These are phyloP conservation scores for Wickerhamiella shivajii DNA, from an alignment of 805 yeast genomes.

Conservation along the genomic window DNA sequence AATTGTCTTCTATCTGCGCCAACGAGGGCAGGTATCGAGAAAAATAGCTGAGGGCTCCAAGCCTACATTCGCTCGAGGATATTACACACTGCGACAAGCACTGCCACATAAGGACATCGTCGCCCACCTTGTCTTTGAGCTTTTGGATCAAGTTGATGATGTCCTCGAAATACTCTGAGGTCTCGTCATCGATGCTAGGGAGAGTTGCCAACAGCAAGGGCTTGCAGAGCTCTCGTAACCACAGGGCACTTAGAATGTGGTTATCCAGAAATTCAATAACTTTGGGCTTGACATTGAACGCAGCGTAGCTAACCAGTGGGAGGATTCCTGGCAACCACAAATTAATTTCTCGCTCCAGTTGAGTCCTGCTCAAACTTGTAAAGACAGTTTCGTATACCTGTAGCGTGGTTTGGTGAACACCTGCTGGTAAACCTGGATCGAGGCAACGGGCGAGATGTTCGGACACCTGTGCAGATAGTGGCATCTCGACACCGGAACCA, in stretches of 20 bases:
- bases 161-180: constrained; percentile 63
- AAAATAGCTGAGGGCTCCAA: constrained; percentile 75
- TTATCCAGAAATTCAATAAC: constrained; percentile 47
- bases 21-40: constrained; percentile 44
- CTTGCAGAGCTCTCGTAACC: constrained; percentile 42
- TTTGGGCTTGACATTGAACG: constrained; percentile 75
- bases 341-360: constrained; percentile 40
- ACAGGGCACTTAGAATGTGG: constrained; percentile 38
- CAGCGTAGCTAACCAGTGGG: constrained; percentile 77
- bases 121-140: constrained; percentile 40
- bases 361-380: constrained; percentile 40
- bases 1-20: constrained; percentile 2
- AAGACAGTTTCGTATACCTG: constrained; percentile 64
- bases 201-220: constrained; percentile 62
- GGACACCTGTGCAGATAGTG: constrained; percentile 51
- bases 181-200: constrained; percentile 87
- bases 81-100: constrained; percentile 60
- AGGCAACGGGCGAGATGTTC: constrained; percentile 64
- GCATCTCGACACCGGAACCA: constrained; percentile 35
- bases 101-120: constrained; percentile 79
- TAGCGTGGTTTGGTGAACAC: constrained; percentile 83
- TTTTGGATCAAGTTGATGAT: constrained; percentile 45
- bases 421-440: constrained; percentile 74
- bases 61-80: constrained; percentile 60
- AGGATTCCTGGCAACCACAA: constrained; percentile 89